A percentile compares a stretch with the other conserved stretches of the same genome.
These are phyloP conservation scores for Nemania bipapillata DNA, from an alignment of 2,329 filamentous ascomycete genomes.

Conservation along the genomic window DNA sequence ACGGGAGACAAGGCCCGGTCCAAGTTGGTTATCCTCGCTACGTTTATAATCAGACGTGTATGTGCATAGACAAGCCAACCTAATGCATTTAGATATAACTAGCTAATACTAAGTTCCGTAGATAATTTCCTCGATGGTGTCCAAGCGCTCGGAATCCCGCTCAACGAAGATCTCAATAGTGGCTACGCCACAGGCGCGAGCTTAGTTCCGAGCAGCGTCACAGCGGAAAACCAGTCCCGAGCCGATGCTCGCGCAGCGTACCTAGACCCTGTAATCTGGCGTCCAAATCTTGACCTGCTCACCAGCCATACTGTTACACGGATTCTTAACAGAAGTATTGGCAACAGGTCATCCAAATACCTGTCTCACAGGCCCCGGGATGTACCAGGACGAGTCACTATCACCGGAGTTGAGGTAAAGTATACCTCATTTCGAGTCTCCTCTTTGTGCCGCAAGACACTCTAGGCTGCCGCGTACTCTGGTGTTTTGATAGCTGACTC, in stretches of 20 bases:
- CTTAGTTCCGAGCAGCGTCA: slow-evolving; percentile 54
- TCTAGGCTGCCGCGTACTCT: neutral
- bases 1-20: slow-evolving; percentile 54
- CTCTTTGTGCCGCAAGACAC: neutral
- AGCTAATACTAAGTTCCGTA: slow-evolving; percentile 39
- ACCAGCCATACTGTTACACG: slow-evolving; percentile 55
- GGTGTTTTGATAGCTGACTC: slow-evolving; percentile 1
- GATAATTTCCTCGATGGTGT: slow-evolving; percentile 55
- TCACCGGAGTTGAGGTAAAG: slow-evolving; percentile 56
- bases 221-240: slow-evolving; percentile 55
- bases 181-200: slow-evolving; percentile 54
- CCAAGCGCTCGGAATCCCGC: slow-evolving; percentile 53
- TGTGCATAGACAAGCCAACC: slow-evolving; percentile 7
- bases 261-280: slow-evolving; percentile 52
- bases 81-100: neutral
- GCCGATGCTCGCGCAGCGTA: slow-evolving; percentile 57
- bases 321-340: slow-evolving; percentile 48
- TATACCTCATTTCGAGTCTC: neutral
- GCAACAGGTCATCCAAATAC: slow-evolving; percentile 31
- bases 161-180: slow-evolving; percentile 53
- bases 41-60: slow-evolving; percentile 56
- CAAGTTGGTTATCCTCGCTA: slow-evolving; percentile 55
- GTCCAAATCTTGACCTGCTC: slow-evolving; percentile 55
- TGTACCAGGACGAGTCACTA: slow-evolving; percentile 31
- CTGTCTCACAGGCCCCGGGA: slow-evolving; percentile 27